Conservation (phyloP, 495 filamentous ascomycete genomes). For the Hypoxylon fragiforme region DNA sequence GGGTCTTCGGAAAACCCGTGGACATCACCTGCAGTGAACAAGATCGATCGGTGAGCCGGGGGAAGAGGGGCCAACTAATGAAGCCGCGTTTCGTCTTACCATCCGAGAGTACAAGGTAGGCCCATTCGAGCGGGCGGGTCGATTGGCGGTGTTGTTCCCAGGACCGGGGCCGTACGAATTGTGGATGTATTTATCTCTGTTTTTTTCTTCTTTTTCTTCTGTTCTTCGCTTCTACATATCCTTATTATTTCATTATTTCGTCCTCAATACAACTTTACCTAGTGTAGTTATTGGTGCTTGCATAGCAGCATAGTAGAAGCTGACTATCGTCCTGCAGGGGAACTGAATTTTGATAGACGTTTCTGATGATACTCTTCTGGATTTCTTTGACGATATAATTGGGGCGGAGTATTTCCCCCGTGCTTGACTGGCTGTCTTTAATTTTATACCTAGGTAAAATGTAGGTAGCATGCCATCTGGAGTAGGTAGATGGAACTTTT, state of each 20-base stretch:
- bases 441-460: too few relatives aligned
- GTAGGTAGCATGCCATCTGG: conserved; percentile 1
- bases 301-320: too few relatives aligned
- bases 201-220: too few relatives aligned
- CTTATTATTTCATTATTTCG: too few relatives aligned
- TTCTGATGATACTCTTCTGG: not conserved
- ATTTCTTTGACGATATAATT: conserved; percentile 13
- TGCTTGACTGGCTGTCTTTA: conserved; percentile 12
- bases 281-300: too few relatives aligned
- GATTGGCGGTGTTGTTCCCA: conserved; percentile 10
- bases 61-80: too few relatives aligned
- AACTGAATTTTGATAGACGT: conserved; percentile 9
- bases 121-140: conserved; percentile 8
- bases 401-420: conserved; percentile 28
- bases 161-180: conserved; percentile 14
- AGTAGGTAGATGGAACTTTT: too few relatives aligned
- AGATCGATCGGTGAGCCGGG: not conserved
- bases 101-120: not conserved
- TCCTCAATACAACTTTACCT: too few relatives aligned
- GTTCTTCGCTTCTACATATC: too few relatives aligned
- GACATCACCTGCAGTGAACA: not conserved
- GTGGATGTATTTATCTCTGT: conserved; percentile 12
- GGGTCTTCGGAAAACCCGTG: not conserved
- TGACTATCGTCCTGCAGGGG: conserved; percentile 3
- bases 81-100: conserved; percentile 3